A percentile compares a stretch with the other conserved stretches of the same genome.
Conservation (phyloP, 345 rosid species). For the Hevea brasiliensis region DNA sequence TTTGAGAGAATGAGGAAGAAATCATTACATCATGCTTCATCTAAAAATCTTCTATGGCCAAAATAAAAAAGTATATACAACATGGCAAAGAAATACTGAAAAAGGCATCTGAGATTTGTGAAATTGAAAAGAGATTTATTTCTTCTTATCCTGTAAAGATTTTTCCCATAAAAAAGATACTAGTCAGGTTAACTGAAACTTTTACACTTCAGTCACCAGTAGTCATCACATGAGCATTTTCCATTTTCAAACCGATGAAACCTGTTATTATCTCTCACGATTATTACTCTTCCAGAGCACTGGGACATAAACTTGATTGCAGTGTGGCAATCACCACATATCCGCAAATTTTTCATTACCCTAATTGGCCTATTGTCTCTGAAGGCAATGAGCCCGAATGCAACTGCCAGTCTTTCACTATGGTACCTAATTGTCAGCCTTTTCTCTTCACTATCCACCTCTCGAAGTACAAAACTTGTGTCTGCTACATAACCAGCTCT, state of each 20-base stretch:
- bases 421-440: conserved; percentile 67
- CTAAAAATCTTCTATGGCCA: too few relatives aligned
- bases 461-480: conserved; percentile 72
- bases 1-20: too few relatives aligned
- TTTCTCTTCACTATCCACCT: conserved; percentile 74
- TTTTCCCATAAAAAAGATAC: too few relatives aligned
- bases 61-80: too few relatives aligned
- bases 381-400: conserved; percentile 67
- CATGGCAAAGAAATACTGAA: too few relatives aligned
- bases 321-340: conserved; percentile 87
- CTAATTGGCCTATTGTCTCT: conserved; percentile 64
- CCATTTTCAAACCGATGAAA: conserved; percentile 86
- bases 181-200: not conserved
- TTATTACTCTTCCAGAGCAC: conserved; percentile 74
- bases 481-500: conserved; percentile 81
- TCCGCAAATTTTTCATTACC: conserved; percentile 79
- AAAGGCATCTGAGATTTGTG: too few relatives aligned
- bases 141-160: too few relatives aligned
- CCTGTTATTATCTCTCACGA: conserved; percentile 77
- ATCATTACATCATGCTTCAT: too few relatives aligned
- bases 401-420: conserved; percentile 80
- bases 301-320: conserved; percentile 82
- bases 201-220: conserved; percentile 55
- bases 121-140: too few relatives aligned
- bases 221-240: conserved; percentile 82